phyloP scores from a whole-genome alignment of 441 rosid species.

The Eruca vesicaria region DNA sequence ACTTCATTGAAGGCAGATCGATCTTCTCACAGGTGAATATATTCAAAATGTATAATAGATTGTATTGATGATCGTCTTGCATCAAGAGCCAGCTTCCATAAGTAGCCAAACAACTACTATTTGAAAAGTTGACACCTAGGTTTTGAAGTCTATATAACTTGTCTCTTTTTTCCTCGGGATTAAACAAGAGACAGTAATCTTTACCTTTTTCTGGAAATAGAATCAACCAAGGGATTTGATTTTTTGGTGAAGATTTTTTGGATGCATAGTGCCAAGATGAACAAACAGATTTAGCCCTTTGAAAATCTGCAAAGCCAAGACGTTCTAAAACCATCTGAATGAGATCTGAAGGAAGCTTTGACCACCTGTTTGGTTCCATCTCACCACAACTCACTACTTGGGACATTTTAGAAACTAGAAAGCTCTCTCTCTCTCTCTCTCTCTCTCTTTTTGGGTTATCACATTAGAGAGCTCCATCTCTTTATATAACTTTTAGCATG shows the following conservation, averaged over 20 bases:
- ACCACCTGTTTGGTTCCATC: not conserved
- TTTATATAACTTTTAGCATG: not conserved
- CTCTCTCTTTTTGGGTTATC: not conserved
- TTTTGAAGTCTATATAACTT: not conserved
- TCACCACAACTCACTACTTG: not conserved
- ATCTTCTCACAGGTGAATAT: conserved; percentile 3
- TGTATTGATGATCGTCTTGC: not conserved
- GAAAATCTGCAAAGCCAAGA: not conserved
- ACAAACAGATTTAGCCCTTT: not conserved
- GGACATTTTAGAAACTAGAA: not conserved
- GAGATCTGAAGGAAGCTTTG: not conserved
- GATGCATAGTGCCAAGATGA: not conserved
- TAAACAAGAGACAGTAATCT: not conserved
- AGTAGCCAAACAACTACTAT: not conserved
- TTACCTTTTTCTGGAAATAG: not conserved
- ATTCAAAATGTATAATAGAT: conserved; percentile 1
- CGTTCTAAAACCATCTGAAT: not conserved
- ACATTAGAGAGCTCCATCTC: not conserved
- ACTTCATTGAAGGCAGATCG: not conserved
- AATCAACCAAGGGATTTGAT: not conserved
- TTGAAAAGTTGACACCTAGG: not conserved
- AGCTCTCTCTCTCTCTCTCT: not conserved
- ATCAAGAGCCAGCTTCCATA: not conserved
- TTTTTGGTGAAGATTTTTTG: not conserved
- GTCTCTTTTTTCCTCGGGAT: not conserved